Percentiles rank a stretch among this genome's conserved stretches.
Evolutionary conservation across 2,329 filamentous ascomycete species (phyloP).

Genomic region (Diplodia mutila): DNA sequence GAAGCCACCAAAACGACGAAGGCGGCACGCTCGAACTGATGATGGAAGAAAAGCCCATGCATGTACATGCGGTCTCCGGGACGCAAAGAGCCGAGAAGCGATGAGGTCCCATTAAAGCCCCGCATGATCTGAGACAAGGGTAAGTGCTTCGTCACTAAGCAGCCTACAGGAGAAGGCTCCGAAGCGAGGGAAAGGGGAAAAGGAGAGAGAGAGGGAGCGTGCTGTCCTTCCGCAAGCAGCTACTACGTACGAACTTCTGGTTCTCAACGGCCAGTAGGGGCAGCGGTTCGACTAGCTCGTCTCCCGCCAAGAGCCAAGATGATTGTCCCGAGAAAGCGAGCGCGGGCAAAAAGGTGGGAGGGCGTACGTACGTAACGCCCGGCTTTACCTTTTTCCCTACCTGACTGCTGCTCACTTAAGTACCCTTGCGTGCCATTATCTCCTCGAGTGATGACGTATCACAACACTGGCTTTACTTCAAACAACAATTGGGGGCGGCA

Average conservation of each 20-base stretch:
- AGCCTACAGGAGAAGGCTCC: not conserved
- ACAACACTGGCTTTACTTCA: not conserved
- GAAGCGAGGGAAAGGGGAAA: not conserved
- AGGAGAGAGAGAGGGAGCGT: too few species aligned
- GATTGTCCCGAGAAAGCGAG: not conserved
- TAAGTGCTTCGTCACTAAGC: not conserved
- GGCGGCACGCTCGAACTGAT: too few species aligned
- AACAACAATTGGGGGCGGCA: not conserved
- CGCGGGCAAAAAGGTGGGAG: not conserved
- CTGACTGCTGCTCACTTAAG: not conserved
- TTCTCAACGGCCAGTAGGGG: too few species aligned
- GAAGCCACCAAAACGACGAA: too few species aligned
- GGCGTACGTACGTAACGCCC: not conserved
- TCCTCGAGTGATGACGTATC: not conserved
- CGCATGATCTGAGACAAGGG: constrained; percentile 20
- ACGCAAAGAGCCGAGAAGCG: not conserved
- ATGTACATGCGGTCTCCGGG: not conserved
- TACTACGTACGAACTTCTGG: too few species aligned
- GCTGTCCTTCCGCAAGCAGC: too few species aligned
- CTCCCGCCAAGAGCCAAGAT: not conserved
- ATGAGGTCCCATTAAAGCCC: constrained; percentile 12
- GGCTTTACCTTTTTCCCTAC: not conserved
- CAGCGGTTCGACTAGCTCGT: not conserved
- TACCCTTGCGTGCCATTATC: not conserved
- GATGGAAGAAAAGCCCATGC: not conserved